A percentile compares a stretch with the other conserved stretches of the same genome.
Conservation (phyloP, 129 eudicot genomes). For the Apium graveolens region DNA sequence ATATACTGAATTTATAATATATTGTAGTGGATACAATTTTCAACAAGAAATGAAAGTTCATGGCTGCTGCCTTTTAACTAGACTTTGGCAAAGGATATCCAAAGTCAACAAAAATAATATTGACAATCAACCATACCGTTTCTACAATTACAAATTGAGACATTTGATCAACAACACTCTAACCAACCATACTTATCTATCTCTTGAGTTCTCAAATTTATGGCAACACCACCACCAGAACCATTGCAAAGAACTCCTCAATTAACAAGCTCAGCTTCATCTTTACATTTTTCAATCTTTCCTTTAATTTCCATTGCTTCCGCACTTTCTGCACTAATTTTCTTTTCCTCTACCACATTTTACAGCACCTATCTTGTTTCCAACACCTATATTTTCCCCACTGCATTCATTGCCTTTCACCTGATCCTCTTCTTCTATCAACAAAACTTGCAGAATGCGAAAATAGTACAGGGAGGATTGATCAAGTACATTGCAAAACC, state of each 20-base stretch:
- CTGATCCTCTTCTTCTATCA: not conserved
- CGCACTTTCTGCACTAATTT: not conserved
- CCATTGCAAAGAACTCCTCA: not conserved
- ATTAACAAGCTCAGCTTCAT: not conserved
- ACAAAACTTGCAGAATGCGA: not conserved
- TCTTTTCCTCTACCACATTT: constrained; percentile 1
- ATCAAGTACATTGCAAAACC: not conserved
- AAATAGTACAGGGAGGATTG: not conserved
- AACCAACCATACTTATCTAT: not conserved
- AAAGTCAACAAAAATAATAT: not conserved
- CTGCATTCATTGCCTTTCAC: constrained; percentile 4
- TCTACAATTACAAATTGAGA: not conserved
- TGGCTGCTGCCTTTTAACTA: not conserved
- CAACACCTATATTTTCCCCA: not conserved
- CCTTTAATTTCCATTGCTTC: not conserved
- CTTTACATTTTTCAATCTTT: not conserved
- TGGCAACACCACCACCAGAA: not conserved
- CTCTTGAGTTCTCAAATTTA: not conserved
- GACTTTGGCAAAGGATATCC: not conserved
- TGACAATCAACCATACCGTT: not conserved
- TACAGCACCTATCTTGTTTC: not conserved
- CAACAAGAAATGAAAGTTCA: not conserved
- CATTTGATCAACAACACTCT: not conserved
- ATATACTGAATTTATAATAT: too few relatives aligned
- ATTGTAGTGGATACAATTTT: not conserved